Percentiles rank a stretch among this genome's conserved stretches.
Evolutionary conservation across 345 rosid genomes (phyloP).

Genomic region (Jatropha curcas): DNA sequence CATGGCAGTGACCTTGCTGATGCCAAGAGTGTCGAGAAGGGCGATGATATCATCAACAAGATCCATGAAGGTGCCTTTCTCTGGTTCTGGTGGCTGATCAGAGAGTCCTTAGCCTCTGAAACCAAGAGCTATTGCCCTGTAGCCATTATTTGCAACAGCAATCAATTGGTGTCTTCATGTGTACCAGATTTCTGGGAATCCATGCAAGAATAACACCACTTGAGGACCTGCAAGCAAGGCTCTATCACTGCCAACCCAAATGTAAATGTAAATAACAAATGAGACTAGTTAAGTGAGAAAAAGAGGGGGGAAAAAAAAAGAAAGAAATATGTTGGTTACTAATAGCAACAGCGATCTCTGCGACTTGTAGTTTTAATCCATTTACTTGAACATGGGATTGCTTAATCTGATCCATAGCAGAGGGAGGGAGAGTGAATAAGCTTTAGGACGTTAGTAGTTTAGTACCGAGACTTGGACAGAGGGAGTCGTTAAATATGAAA

Average conservation of each 20-base stretch:
- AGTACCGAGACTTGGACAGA: too few relatives aligned
- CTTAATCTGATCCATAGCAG: conserved; percentile 21
- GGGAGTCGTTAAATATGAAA: too few relatives aligned
- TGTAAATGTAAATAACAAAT: background rate
- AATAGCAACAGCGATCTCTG: conserved; percentile 15
- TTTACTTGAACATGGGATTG: conserved; percentile 11
- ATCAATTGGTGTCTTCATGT: conserved; percentile 50
- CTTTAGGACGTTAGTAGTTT: too few relatives aligned
- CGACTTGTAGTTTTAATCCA: conserved; percentile 22
- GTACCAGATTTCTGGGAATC: conserved; percentile 50
- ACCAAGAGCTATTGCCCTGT: conserved; percentile 32
- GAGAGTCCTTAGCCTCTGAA: conserved; percentile 51
- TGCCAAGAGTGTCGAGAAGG: conserved; percentile 34
- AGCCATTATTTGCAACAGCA: conserved; percentile 33
- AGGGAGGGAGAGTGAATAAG: too few relatives aligned
- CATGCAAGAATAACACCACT: conserved; percentile 43
- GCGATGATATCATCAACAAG: conserved; percentile 32
- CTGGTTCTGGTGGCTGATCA: conserved; percentile 38
- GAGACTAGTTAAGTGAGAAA: background rate
- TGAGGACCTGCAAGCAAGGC: conserved; percentile 24
- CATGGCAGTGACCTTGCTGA: conserved; percentile 24
- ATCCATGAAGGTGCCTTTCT: conserved; percentile 30
- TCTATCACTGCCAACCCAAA: background rate
- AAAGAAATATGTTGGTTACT: background rate
- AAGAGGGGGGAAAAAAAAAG: background rate